Base-by-base conservation (phyloP, 31 red algal genomes). In the Bonnemaisonia californica region DNA sequence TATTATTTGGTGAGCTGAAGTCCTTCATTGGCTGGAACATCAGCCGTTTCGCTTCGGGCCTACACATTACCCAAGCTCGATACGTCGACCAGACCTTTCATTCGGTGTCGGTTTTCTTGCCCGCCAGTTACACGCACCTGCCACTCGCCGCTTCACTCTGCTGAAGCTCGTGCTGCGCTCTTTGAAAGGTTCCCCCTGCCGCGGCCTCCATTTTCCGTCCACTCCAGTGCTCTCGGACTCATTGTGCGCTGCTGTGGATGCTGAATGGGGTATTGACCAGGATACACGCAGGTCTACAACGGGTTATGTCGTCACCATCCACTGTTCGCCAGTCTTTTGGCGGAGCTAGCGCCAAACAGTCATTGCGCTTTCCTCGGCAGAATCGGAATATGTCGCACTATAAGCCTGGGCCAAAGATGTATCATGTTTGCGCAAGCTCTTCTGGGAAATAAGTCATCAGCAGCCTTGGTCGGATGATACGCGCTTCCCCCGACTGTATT, bases 1-100 rank as follows among this genome's bases (percentile, higher is more conserved):
- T 69, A 36, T 42, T 80, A 5, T 80, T 56, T 34, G 76, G 76
- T 56, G 76, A 62, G 65, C 76, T 64, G 1, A 65, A 80, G 21
- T 35, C 76, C 16, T 80, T 80, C 60, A 80, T 64, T 28, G 37
- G 58, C 1, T 65, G 57, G 57, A 80, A 21, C 11, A 80, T 64
- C 36, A 54, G 21, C 12, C 76, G 76, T 21, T 80, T 59, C 11
- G 58, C 57, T 5, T 11, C 27, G 4, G 57, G 37, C 1, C 26
- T 80, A 3, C 12, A 80, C 23, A 34, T 80, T 9, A 28, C 28
- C 40, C 72, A 76, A 28, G 24, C 12, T n/a, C n/a, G 45, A 23
- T 57, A 76, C 54, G 45, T 32, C 1, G 33, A 22, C 8, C 69
- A 66, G 57, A 79, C 57, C 22, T 79, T 23, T 3, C 4, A 55